A percentile compares a stretch with the other conserved stretches of the same genome.
Conservation (phyloP, 2,329 filamentous ascomycete genomes). For the Didymella pomorum region DNA sequence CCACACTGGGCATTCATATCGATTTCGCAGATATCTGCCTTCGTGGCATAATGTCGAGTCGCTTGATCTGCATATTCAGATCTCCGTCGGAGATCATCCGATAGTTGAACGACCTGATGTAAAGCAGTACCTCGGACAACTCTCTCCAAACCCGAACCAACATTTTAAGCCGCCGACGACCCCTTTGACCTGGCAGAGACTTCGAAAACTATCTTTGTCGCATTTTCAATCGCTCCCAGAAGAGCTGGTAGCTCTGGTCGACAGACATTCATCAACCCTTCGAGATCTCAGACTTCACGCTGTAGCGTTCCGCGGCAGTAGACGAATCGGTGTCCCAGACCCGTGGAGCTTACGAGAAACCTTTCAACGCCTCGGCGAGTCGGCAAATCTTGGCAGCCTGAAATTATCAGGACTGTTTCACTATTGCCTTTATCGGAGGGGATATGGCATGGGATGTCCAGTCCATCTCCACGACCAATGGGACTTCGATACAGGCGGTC, state of each 20-base stretch:
- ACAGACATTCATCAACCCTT: conserved; percentile 20
- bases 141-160: too few relatives aligned
- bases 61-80: conserved; percentile 15
- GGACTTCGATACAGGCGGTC: neutral
- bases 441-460: too few relatives aligned
- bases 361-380: neutral
- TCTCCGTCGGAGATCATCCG: fast-evolving
- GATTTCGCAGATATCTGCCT: neutral
- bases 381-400: neutral
- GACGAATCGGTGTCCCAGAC: neutral
- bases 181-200: conserved; percentile 7
- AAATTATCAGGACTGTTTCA: conserved; percentile 2
- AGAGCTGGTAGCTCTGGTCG: conserved; percentile 12
- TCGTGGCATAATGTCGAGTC: conserved; percentile 7
- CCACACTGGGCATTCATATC: neutral
- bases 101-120: neutral
- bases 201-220: conserved; percentile 22
- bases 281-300: conserved; percentile 20
- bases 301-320: neutral
- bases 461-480: too few relatives aligned
- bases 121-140: neutral
- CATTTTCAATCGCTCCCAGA: conserved; percentile 13
- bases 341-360: neutral
- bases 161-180: too few relatives aligned
- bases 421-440: too few relatives aligned